These are phyloP conservation scores for Noccaea bulbosa DNA, from an alignment of 345 rosid species.

Conservation along the genomic window DNA sequence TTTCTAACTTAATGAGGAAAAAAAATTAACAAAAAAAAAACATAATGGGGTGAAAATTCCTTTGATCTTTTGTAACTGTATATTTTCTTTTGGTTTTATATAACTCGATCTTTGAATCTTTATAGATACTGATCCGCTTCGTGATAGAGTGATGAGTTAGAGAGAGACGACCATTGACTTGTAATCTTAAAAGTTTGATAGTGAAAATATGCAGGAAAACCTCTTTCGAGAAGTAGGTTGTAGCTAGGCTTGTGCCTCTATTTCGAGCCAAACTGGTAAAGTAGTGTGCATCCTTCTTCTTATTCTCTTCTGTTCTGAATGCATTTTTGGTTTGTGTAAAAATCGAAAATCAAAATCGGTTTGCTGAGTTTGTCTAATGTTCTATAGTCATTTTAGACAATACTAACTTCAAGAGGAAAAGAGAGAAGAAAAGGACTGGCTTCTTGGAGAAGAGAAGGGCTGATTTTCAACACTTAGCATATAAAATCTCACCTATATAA, in stretches of 20 bases:
- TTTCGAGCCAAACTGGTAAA: neutral
- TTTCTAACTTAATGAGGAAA: neutral
- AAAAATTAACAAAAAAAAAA: too few relatives aligned
- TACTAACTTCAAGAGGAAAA: neutral
- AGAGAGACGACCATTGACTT: neutral
- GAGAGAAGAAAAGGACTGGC: neutral
- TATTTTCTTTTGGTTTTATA: too few relatives aligned
- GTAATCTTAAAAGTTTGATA: neutral
- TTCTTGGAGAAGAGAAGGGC: neutral
- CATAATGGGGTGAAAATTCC: neutral
- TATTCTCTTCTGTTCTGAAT: neutral
- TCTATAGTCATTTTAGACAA: neutral
- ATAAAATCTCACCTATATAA: slow-evolving; percentile 32
- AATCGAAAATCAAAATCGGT: neutral
- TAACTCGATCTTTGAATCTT: neutral
- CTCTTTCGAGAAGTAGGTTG: neutral
- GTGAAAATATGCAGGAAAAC: neutral
- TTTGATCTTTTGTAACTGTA: neutral
- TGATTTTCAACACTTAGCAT: slow-evolving; percentile 8
- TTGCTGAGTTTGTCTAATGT: neutral
- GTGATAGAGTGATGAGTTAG: neutral
- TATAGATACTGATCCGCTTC: neutral
- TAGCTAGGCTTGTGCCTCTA: neutral
- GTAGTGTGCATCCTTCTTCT: neutral
- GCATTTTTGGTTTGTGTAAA: neutral